Evolutionary conservation across 192 early-diverging fungal genomes (phyloP).

Genomic region (Kappamyces sp.): DNA sequence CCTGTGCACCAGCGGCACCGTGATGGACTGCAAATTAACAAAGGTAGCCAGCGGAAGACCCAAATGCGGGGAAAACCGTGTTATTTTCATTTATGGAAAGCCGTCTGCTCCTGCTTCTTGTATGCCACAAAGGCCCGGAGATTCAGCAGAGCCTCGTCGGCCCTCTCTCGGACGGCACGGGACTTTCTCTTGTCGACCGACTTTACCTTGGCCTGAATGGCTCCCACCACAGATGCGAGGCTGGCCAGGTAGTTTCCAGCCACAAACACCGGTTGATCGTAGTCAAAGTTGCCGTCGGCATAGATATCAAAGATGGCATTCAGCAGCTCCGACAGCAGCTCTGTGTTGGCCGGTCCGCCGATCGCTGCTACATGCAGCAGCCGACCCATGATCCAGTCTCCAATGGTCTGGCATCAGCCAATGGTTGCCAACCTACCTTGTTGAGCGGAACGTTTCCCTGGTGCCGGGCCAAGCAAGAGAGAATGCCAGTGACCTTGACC

Average conservation of each 20-base stretch:
- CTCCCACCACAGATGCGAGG: constrained; percentile 47
- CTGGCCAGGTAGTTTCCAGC: constrained; percentile 52
- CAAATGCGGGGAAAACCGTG: background rate
- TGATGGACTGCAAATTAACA: constrained; percentile 40
- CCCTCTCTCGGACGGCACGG: constrained; percentile 64
- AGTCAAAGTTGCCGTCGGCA: constrained; percentile 72
- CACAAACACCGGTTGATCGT: constrained; percentile 81
- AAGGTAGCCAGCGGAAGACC: constrained; percentile 29
- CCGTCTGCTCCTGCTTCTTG: constrained; percentile 66
- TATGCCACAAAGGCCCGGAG: constrained; percentile 81
- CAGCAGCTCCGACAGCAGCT: constrained; percentile 55
- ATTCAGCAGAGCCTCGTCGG: constrained; percentile 75
- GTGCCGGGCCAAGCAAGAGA: constrained; percentile 67
- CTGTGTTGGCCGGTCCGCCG: constrained; percentile 7
- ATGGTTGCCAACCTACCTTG: constrained; percentile 44
- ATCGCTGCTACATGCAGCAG: constrained; percentile 22
- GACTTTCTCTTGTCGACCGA: constrained; percentile 66
- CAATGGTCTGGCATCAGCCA: constrained; percentile 37
- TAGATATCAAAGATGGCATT: constrained; percentile 88
- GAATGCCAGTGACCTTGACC: constrained; percentile 65
- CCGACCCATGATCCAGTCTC: constrained; percentile 39
- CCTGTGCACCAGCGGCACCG: constrained; percentile 25
- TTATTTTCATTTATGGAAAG: constrained; percentile 8
- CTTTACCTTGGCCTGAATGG: constrained; percentile 46
- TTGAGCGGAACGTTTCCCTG: constrained; percentile 61